Conservation (phyloP, 1,139 yeast genomes). For the Wickerhamomyces sp. region DNA sequence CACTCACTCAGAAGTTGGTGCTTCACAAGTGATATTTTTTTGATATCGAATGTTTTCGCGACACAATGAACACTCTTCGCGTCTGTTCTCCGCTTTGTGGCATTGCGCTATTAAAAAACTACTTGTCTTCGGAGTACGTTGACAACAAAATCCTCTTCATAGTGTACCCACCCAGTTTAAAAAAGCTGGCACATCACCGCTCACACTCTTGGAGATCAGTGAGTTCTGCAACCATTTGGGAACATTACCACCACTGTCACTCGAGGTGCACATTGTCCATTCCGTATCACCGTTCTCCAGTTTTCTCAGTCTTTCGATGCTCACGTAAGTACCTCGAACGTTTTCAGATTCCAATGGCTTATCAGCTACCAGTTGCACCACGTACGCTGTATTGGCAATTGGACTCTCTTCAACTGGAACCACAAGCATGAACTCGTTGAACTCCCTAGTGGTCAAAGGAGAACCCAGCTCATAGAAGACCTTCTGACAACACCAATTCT, state of each 20-base stretch:
- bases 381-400: constrained; percentile 37
- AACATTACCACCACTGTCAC: constrained; percentile 62
- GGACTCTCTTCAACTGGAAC: constrained; percentile 27
- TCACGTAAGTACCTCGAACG: constrained; percentile 46
- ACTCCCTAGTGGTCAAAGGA: constrained; percentile 39
- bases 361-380: constrained; percentile 47
- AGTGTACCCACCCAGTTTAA: constrained; percentile 38
- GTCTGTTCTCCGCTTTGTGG: no score
- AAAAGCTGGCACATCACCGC: constrained; percentile 64
- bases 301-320: constrained; percentile 49
- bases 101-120: no score
- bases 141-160: no score
- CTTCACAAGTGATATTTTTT: no score
- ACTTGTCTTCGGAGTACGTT: no score
- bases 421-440: constrained; percentile 54
- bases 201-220: constrained; percentile 51
- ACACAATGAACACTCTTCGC: no score
- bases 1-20: no score
- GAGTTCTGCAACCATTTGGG: constrained; percentile 60
- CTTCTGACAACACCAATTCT: constrained; percentile 26
- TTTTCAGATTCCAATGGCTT: constrained; percentile 19
- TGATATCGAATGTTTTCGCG: no score
- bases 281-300: constrained; percentile 35
- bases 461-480: constrained; percentile 30
- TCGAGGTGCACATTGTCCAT: constrained; percentile 53